A percentile compares a stretch with the other conserved stretches of the same genome.
These are phyloP conservation scores for Sextonia rubra DNA, from an alignment of 164 flowering plant genomes.

Conservation along the genomic window DNA sequence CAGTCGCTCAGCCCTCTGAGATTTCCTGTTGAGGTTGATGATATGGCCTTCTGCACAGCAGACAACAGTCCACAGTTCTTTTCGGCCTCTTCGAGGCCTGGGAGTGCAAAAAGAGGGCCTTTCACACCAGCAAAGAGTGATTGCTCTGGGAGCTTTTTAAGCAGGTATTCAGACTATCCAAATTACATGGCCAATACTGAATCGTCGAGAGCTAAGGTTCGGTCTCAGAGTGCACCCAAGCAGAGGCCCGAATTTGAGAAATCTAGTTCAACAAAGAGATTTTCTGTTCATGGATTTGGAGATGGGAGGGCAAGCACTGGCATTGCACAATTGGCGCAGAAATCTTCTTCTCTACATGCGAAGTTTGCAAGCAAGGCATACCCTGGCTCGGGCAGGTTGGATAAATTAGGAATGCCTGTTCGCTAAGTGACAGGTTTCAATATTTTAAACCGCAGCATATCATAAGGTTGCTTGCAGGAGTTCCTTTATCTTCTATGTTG, in stretches of 20 bases:
- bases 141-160: conserved; percentile 37
- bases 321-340: neutral
- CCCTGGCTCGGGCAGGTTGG: conserved; percentile 48
- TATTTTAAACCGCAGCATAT: conserved; percentile 23
- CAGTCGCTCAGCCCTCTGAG: conserved; percentile 32
- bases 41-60: conserved; percentile 27
- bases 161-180: conserved; percentile 48
- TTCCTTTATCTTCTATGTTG: neutral
- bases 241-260: conserved; percentile 62
- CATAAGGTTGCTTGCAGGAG: conserved; percentile 6
- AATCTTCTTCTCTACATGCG: conserved; percentile 4
- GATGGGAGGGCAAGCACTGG: conserved; percentile 1
- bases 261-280: conserved; percentile 30
- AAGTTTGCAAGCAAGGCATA: conserved; percentile 14
- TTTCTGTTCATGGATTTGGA: conserved; percentile 19
- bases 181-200: conserved; percentile 84
- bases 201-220: conserved; percentile 64
- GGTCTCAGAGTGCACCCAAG: conserved; percentile 85
- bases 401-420: conserved; percentile 73
- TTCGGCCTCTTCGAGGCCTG: conserved; percentile 47
- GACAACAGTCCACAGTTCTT: conserved; percentile 54
- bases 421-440: conserved; percentile 18
- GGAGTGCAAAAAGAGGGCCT: conserved; percentile 35
- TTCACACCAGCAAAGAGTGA: conserved; percentile 59
- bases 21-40: conserved; percentile 25